Base-by-base conservation (phyloP, 345 rosid species). In the Raphanus raphanistrum region DNA sequence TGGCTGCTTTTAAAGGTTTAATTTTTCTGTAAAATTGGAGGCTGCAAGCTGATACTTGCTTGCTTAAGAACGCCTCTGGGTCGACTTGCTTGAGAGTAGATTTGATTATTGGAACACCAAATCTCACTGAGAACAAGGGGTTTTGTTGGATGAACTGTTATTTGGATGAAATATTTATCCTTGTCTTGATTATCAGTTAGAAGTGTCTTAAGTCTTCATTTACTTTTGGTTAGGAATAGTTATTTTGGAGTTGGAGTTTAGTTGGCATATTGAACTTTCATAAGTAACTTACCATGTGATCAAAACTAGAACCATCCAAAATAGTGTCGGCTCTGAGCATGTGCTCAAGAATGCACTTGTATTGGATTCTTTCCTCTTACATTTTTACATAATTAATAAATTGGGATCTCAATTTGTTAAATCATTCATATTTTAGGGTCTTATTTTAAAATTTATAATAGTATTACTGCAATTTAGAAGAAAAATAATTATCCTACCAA, bases 251-350 rank as follows among this genome's bases (percentile, higher is more conserved):
- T 38, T 10, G 13, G 45, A 38, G 45, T 9, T 38, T 38, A 31
- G n/a, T n/a, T 54, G 32, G 9, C 41, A 28, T 16, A 57, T 36
- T 8, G 36, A 16, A 26, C 8, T 31, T 57, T 28, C 59, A 57
- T 64, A 29, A 17, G n/a, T 27, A 75, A 31, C 73, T 10, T 54
- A 41, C 35, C 61, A 68, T 75, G 79, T 75, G 79, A 55, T 6
- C 45, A 67, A 13, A 58, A 67, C 48, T 74, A 75, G 67, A 66
- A 41, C 29, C 33, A 67, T 8, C 68, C 65, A 58, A 28, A 41
- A 58, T 10, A 38, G 12, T 38, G 12, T 3, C 12, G 45, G 45
- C 45, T 38, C 41, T 38, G 45, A 38, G 52, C 52, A 45, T 43
- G 52, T 45, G 52, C n/a, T 45, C 52, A 38, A 9, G 12, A 38